These are phyloP conservation scores for Peronospora belbahrii DNA, from an alignment of 352 stramenopile genomes.

Conservation along the genomic window DNA sequence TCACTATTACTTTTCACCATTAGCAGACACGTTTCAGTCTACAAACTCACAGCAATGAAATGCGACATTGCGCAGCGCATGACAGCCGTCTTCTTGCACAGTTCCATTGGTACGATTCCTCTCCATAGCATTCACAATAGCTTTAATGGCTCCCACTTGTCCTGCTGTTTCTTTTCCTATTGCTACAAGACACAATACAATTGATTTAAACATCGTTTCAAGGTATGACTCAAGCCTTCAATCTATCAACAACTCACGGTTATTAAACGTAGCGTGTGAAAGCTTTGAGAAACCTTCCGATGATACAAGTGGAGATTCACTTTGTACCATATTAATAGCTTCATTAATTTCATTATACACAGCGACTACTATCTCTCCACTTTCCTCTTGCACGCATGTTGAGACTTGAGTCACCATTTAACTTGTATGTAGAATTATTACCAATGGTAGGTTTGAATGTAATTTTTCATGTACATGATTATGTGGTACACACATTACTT, in stretches of 20 bases:
- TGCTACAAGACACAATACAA: conserved; percentile 22
- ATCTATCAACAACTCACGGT: conserved; percentile 28
- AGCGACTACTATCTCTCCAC: conserved; percentile 26
- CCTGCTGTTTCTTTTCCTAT: conserved; percentile 61
- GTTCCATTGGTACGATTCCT: conserved; percentile 55
- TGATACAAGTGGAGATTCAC: conserved; percentile 41
- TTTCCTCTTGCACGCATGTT: conserved; percentile 40
- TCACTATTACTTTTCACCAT: neutral
- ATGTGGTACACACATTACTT: too few species aligned
- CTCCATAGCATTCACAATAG: conserved; percentile 58
- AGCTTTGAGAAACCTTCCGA: conserved; percentile 65
- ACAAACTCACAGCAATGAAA: conserved; percentile 48
- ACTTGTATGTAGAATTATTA: too few species aligned
- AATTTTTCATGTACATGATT: too few species aligned
- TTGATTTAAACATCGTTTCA: too few species aligned
- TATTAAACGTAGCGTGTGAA: conserved; percentile 70
- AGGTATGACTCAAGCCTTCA: neutral
- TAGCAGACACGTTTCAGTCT: neutral
- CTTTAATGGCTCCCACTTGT: conserved; percentile 40
- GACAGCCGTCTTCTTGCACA: conserved; percentile 63
- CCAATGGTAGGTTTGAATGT: too few species aligned
- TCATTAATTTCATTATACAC: conserved; percentile 48
- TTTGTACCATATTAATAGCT: conserved; percentile 48
- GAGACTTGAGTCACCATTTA: too few species aligned
- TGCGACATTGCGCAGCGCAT: conserved; percentile 63